Base-by-base conservation (phyloP, 495 filamentous ascomycete species). In the Neurospora sp. region DNA sequence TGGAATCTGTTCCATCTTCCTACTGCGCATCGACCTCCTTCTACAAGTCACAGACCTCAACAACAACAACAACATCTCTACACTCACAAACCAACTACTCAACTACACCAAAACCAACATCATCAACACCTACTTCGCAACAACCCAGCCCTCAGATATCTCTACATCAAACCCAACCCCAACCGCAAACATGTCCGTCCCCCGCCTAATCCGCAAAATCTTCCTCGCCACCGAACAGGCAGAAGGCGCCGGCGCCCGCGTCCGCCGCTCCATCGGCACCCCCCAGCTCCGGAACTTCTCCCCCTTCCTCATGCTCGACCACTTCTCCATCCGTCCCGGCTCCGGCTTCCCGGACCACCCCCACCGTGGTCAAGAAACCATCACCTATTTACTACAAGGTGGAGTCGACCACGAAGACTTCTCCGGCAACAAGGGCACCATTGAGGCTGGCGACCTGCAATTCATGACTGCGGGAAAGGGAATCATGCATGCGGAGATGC, bases 401-500 rank as follows among this genome's bases (percentile, higher is more conserved):
- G 93, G 87, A 0, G 90, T 97, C 72, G 95, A 98, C 83, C 95
- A 98, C 76, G 96, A 98, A 83, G 95, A 98, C 77, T 98, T 98
- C 73, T 91, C 93, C 2, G 96, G 96, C 3, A 91, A 96, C 83
- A 87, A 86, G 42, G 96, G 94, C 69, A 94, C 92, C 6, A 95
- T 99, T 74, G 87, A 91, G 69, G 81, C 91, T 0, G 95, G 95
- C 3, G 96, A 97, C 73, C 81, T 98, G 53, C 95, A 98, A 79
- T 98, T 98, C 88, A 98, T 98, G 95, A 98, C 95, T 0, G 95
- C 95, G 5, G 95, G 95, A 0, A 84, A 88, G 5, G 95, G 95
- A 7, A 97, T 98, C 78, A 91, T 98, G 87, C 95, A 98, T 79
- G 93, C 96, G 11, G 95, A 98, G 84, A 98, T 98, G 94, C 95